phyloP scores from a whole-genome alignment of 768 basidiomycete species.

The Suillus sp. region DNA sequence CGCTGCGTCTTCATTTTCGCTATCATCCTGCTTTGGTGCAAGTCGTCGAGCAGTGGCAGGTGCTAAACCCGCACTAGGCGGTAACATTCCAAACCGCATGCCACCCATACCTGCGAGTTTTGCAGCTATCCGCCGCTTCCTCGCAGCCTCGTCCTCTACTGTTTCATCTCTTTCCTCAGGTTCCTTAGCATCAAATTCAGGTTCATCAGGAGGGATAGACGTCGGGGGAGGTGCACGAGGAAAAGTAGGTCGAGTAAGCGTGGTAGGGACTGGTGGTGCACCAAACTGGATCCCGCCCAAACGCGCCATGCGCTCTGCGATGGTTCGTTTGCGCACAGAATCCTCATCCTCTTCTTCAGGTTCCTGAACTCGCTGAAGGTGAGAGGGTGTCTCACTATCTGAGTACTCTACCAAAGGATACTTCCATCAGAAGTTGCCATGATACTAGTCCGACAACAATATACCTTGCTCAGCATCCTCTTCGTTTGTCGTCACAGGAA shows the following conservation, averaged over 20 bases:
- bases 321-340: conserved; percentile 61
- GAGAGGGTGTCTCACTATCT: conserved; percentile 5
- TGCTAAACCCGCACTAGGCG: conserved; percentile 26
- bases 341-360: conserved; percentile 42
- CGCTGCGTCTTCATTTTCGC: conserved; percentile 29
- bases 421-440: background rate
- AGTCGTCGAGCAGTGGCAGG: conserved; percentile 21
- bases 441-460: background rate
- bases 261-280: conserved; percentile 51
- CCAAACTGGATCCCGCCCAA: conserved; percentile 86
- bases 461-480: conserved; percentile 8
- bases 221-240: conserved; percentile 41
- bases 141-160: conserved; percentile 65
- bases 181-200: conserved; percentile 23
- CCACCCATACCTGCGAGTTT: conserved; percentile 58
- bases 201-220: conserved; percentile 30
- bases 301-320: conserved; percentile 95
- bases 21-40: conserved; percentile 28
- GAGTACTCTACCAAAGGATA: conserved; percentile 1
- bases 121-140: conserved; percentile 55
- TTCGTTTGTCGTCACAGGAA: conserved; percentile 8
- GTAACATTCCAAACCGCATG: conserved; percentile 59
- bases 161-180: conserved; percentile 39
- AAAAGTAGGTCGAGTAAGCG: conserved; percentile 39
- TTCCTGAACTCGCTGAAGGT: conserved; percentile 12